These are phyloP conservation scores for Beauveria pseudobassiana DNA, from an alignment of 2,329 filamentous ascomycete genomes.

Conservation along the genomic window DNA sequence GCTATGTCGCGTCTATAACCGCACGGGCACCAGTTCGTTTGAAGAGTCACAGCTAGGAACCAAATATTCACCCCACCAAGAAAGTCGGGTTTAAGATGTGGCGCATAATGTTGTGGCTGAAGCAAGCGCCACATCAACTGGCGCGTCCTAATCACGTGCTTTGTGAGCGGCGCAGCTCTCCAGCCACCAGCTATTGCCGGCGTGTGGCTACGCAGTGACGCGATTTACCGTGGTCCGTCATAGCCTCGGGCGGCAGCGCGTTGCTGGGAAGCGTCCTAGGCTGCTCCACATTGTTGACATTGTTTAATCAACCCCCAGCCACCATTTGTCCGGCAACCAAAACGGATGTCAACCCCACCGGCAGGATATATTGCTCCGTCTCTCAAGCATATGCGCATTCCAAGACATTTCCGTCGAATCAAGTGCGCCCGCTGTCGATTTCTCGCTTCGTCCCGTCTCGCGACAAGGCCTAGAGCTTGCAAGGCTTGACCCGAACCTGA, in stretches of 20 bases:
- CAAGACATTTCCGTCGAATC: constrained; percentile 6
- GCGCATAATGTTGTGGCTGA: background rate
- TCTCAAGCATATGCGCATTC: constrained; percentile 8
- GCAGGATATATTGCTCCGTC: background rate
- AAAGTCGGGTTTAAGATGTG: constrained; percentile 5
- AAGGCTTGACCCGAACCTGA: background rate
- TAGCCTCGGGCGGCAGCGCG: constrained; percentile 26
- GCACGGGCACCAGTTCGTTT: background rate
- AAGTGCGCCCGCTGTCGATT: background rate
- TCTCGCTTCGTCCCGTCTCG: background rate
- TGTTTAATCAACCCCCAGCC: constrained; percentile 15
- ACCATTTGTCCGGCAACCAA: constrained; percentile 16
- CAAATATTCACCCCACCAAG: constrained; percentile 13
- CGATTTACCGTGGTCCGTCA: constrained; percentile 30
- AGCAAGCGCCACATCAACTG: background rate
- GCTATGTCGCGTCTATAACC: background rate
- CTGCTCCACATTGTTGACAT: constrained; percentile 18
- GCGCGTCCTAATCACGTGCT: background rate
- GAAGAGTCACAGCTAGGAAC: constrained; percentile 5
- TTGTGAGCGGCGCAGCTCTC: background rate
- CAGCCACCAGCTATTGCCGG: background rate
- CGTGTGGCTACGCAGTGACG: constrained; percentile 5
- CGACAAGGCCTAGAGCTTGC: background rate
- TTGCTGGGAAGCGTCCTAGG: constrained; percentile 15
- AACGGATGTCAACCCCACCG: constrained; percentile 13